phyloP scores from a whole-genome alignment of 2,329 filamentous ascomycete species.

The Alternaria atra region DNA sequence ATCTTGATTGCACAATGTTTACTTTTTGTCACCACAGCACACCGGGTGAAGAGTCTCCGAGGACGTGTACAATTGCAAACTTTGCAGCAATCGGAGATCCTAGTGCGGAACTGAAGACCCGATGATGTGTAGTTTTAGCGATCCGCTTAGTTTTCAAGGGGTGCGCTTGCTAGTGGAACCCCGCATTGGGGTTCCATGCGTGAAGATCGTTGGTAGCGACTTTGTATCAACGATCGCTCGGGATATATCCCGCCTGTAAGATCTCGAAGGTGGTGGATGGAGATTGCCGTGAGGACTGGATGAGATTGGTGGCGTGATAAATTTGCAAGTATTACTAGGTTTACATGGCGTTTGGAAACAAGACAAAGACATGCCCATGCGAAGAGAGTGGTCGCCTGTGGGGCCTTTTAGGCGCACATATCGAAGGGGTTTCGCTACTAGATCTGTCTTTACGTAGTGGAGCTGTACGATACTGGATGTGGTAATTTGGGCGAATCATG shows the following conservation, averaged over 20 bases:
- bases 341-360: conserved; percentile 1
- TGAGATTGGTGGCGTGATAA: conserved; percentile 5
- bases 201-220: conserved; percentile 10
- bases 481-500: conserved; percentile 13
- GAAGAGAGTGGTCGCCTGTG: not conserved
- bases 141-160: conserved; percentile 1
- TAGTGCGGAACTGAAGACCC: conserved; percentile 3
- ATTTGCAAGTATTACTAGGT: not conserved
- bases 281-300: conserved; percentile 2
- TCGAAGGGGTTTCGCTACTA: not conserved
- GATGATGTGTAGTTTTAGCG: conserved; percentile 3
- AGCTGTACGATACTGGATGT: not conserved
- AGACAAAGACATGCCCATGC: not conserved
- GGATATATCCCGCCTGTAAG: conserved; percentile 5
- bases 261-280: not conserved
- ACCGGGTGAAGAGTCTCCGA: not conserved
- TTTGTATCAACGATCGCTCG: conserved; percentile 4
- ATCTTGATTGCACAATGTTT: not conserved
- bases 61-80: not conserved
- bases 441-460: not conserved
- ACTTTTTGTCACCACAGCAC: not conserved
- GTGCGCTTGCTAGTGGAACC: conserved; percentile 1
- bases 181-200: conserved; percentile 9
- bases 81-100: not conserved
- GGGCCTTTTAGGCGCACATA: not conserved